Evolutionary conservation across 305 asterid species (phyloP), one percentile per base, ranked within the genome.

Genomic region (Fraxinus greggii): DNA sequence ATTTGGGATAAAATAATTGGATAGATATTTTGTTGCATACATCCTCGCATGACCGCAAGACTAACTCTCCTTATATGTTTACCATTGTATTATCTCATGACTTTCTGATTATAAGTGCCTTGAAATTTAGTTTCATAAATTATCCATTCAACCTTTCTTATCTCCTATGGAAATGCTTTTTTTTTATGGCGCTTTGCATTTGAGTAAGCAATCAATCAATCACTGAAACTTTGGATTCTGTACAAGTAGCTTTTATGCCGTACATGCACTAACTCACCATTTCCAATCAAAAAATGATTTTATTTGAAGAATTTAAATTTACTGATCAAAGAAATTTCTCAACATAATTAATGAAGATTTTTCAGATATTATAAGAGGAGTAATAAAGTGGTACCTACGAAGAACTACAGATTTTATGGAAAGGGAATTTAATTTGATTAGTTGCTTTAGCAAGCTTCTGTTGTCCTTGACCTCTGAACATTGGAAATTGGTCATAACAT

Each of bases 121-220:
- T 45, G 21, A 42, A 48, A 24, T 56, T 77, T 13, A 21, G 77
- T 81, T 61, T 72, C 33, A 73, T 36, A 48, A 75, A 19, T 29
- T 69, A 48, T 38, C 33, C 56, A 13, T 21, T 56, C 31, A 15
- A 69, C 23, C 24, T 79, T 79, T 79, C 36, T 79, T 80, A 24
- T 40, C 74, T 84, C 73, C 69, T 29, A 38, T 26, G 70, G 84
- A 77, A 35, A 73, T 72, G 29, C 35, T 83, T 40, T 77, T 77
- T 77, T 70, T 77, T 21, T 63, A 61, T 69, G 61, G 38, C 74
- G 77, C 72, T 48, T 84, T 77, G 75, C 8, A 70, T 82, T 85
- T 80, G 54, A 81, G 72, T 7, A 63, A n/a, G 42, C 10, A 63
- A 36, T 70, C 42, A 54, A 79, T 79, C 10, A 63, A 51, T 70